Percentiles rank a stretch among this genome's conserved stretches.
phyloP scores from a whole-genome alignment of 768 basidiomycete genomes.

The Scleroderma citrinum region DNA sequence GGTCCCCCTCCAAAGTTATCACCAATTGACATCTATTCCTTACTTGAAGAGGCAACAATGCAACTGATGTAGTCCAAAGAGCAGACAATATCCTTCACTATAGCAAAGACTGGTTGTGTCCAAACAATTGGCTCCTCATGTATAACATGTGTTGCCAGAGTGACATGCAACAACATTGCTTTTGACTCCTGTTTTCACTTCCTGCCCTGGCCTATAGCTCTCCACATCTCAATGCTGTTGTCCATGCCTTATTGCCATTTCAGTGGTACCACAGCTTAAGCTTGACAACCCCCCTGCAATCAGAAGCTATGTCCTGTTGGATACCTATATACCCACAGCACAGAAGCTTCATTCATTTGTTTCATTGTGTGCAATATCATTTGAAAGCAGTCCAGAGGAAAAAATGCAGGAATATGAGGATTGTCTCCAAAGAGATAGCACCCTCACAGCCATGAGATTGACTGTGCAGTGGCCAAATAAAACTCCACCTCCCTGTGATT shows the following conservation, averaged over 20 bases:
- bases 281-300: not conserved
- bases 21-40: not conserved
- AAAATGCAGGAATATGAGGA: not conserved
- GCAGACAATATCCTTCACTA: not conserved
- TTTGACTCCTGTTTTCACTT: constrained; percentile 18
- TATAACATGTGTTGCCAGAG: constrained; percentile 13
- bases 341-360: not conserved
- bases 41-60: not conserved
- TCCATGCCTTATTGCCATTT: constrained; percentile 25
- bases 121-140: constrained; percentile 16
- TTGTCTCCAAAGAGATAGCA: not conserved
- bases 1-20: not conserved
- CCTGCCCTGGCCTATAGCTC: constrained; percentile 21
- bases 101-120: constrained; percentile 14
- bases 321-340: constrained; percentile 4
- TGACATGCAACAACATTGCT: constrained; percentile 4
- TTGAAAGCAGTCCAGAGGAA: constrained; percentile 13
- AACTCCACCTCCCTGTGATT: constrained; percentile 1
- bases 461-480: not conserved
- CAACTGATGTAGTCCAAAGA: not conserved
- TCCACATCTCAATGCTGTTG: constrained; percentile 6
- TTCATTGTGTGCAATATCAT: not conserved
- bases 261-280: constrained; percentile 6
- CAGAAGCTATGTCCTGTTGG: constrained; percentile 5
- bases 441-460: not conserved